Percentiles rank a stretch among this genome's conserved stretches.
phyloP scores from a whole-genome alignment of 2,329 filamentous ascomycete species.

The Aaosphaeria pasadenensis region DNA sequence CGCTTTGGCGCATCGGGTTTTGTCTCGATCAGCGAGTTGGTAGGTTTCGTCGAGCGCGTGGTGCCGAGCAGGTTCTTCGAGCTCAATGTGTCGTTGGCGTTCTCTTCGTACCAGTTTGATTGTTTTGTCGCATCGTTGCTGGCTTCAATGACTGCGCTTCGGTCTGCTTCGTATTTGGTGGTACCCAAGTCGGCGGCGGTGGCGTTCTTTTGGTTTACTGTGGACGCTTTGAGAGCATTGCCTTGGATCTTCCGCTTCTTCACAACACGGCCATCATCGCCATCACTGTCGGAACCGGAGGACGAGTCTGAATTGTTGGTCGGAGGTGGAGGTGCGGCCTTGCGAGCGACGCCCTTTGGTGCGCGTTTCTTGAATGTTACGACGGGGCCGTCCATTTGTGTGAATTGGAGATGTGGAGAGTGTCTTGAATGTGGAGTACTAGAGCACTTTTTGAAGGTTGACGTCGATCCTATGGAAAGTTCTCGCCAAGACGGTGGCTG shows the following conservation, averaged over 20 bases:
- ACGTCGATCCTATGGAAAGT: constrained; percentile 11
- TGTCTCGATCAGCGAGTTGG: constrained; percentile 65
- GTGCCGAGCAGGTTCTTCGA: constrained; percentile 59
- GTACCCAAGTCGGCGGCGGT: constrained; percentile 41
- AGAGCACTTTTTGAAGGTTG: constrained; percentile 1
- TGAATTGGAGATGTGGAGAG: constrained; percentile 3
- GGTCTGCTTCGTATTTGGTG: constrained; percentile 60
- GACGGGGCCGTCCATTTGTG: constrained; percentile 47
- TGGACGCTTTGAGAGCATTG: constrained; percentile 64
- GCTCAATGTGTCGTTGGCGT: constrained; percentile 49
- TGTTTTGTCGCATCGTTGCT: constrained; percentile 87
- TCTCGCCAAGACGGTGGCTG: constrained; percentile 21
- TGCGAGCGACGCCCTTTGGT: constrained; percentile 74
- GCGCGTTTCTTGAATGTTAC: constrained; percentile 84
- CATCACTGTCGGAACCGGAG: constrained; percentile 73
- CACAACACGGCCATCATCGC: constrained; percentile 62
- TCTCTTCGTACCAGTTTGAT: constrained; percentile 85
- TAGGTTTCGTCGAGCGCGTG: constrained; percentile 41
- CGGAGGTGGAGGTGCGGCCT: constrained; percentile 78
- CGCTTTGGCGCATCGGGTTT: constrained; percentile 70
- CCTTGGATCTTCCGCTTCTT: constrained; percentile 74
- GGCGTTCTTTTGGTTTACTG: constrained; percentile 50
- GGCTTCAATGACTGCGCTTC: constrained; percentile 59
- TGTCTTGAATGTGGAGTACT: neutral
- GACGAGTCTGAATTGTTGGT: constrained; percentile 52